Evolutionary conservation across 2,329 filamentous ascomycete species (phyloP), one percentile per base, ranked within the genome.

Genomic region (Beauveria asiatica): DNA sequence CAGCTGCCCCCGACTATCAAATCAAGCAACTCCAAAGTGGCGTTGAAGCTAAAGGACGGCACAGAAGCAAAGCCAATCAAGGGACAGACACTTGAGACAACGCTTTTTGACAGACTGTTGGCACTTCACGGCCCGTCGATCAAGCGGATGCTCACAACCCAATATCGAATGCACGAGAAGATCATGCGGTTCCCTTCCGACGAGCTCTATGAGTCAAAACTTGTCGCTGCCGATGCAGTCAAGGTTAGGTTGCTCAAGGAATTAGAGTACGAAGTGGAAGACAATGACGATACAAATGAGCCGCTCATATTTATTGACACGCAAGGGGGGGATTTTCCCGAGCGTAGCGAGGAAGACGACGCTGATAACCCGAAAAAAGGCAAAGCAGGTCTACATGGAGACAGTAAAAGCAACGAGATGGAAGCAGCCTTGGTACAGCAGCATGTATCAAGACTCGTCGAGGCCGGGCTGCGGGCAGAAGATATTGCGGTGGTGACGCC

Each of bases 1-100:
- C 94, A 99, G 74, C 77, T 99, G 58, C 92, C 93, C 21, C 94
- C 94, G 16, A 97, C 93, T 0, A 92, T 99, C 73, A 97, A 97
- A 74, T 92, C 89, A 2, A 75, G 84, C 10, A 86, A 84, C 66
- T 77, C 75, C 17, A 82, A 81, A 67, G 69, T 68, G 6, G 76
- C 78, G 65, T 63, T 68, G 19, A 74, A 72, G 62, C 65, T 69
- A n/a, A 70, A 72, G 52, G 73, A 69, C 44, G 71, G 71, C 33
- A 68, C 74, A 55, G 70, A 70, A 2, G 64, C 70, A 23, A 72
- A 70, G 3, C 70, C 74, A 16, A 78, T 76, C 58, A 79, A 81
- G 61, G 80, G 79, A 6, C 78, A 85, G 67, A 86, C 82, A 1
- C 81, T 99, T 6, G 92, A 96, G 69, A 89, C 82, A n/a, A 97